Conservation (phyloP, 2,329 filamentous ascomycete species). For the Trichoderma koningiopsis region DNA sequence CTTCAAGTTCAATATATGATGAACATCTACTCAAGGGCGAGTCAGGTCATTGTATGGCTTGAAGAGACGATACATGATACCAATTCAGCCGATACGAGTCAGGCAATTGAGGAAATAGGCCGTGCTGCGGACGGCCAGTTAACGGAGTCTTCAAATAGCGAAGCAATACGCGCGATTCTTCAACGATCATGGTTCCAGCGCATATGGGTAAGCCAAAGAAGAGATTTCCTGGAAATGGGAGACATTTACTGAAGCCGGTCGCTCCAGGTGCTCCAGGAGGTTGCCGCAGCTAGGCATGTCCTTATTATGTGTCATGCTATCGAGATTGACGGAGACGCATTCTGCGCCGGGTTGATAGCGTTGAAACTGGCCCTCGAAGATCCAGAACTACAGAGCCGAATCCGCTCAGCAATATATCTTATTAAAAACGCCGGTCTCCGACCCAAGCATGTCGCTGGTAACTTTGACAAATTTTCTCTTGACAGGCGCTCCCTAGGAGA, state of each 20-base stretch:
- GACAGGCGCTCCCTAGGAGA: neutral
- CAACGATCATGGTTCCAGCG: neutral
- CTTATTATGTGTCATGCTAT: neutral
- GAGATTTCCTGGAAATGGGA: too few species aligned
- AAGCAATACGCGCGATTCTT: neutral
- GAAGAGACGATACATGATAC: neutral
- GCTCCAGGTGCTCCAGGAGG: constrained; percentile 1
- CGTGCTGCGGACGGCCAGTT: neutral
- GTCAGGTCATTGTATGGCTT: constrained; percentile 5
- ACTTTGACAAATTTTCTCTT: neutral
- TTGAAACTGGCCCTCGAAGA: neutral
- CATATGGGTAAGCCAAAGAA: neutral
- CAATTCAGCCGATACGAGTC: neutral
- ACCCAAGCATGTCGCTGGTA: neutral
- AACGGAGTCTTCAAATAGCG: neutral
- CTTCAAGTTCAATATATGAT: neutral
- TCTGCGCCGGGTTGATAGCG: neutral
- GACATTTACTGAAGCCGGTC: neutral
- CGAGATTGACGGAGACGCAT: neutral
- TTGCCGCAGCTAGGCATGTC: neutral
- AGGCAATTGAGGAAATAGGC: neutral
- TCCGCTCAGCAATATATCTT: neutral
- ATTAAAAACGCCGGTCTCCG: neutral
- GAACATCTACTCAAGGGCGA: neutral
- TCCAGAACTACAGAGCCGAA: neutral